Evolutionary conservation across 192 early-diverging fungal species (phyloP).

Genomic region (Cetraspora pellucida): DNA sequence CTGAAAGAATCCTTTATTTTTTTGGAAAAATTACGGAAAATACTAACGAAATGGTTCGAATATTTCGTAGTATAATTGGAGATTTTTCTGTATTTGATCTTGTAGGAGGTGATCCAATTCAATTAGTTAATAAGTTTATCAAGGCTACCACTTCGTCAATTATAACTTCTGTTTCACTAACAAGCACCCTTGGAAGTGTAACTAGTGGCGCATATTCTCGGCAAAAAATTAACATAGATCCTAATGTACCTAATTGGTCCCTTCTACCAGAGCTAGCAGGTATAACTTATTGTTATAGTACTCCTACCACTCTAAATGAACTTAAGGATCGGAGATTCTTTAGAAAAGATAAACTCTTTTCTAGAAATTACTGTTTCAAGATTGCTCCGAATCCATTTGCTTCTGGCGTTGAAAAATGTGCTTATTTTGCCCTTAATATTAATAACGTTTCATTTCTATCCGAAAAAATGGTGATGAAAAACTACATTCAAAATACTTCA

Average conservation of each 20-base stretch:
- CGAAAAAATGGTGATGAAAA: conserved; percentile 19
- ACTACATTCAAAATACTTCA: not conserved
- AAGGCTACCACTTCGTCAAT: conserved; percentile 12
- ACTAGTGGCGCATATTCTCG: not conserved
- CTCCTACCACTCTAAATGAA: not conserved
- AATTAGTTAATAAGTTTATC: conserved; percentile 20
- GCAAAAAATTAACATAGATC: not conserved
- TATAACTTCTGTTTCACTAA: conserved; percentile 13
- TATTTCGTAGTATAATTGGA: conserved; percentile 33
- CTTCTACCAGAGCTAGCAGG: not conserved
- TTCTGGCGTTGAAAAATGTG: conserved; percentile 16
- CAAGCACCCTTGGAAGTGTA: conserved; percentile 10
- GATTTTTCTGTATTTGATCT: conserved; percentile 30
- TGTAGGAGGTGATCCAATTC: conserved; percentile 14
- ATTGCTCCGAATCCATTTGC: conserved; percentile 20
- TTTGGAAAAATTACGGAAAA: conserved; percentile 31
- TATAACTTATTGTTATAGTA: not conserved
- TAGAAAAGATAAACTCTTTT: not conserved
- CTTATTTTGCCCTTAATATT: conserved; percentile 19
- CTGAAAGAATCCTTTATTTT: conserved; percentile 26
- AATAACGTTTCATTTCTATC: not conserved
- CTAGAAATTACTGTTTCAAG: conserved; percentile 5
- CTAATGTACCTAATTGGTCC: conserved; percentile 2
- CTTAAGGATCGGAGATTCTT: conserved; percentile 14
- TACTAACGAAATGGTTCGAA: conserved; percentile 25